A percentile compares a stretch with the other conserved stretches of the same genome.
Conservation (phyloP, 495 filamentous ascomycete species). For the Symbiotaphrina buchneri region DNA sequence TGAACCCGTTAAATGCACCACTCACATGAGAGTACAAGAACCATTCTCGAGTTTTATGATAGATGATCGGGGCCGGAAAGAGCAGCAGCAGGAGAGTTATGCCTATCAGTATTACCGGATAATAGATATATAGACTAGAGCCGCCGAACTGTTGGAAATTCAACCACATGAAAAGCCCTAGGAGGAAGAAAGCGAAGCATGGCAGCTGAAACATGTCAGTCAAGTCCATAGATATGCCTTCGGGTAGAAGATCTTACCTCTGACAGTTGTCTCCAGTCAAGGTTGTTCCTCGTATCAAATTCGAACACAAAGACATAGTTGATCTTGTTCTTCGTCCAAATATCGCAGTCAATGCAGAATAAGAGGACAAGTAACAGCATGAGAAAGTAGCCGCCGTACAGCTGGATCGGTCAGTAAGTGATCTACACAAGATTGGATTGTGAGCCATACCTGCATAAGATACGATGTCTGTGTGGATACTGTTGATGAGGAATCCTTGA, state of each 20-base stretch:
- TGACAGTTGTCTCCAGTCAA: constrained; percentile 79
- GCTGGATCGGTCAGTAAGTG: constrained; percentile 17
- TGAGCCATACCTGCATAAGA: constrained; percentile 36
- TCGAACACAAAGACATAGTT: constrained; percentile 97
- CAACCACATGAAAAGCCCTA: constrained; percentile 66
- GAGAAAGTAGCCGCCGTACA: constrained; percentile 74
- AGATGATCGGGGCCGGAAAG: constrained; percentile 49
- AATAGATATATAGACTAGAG: constrained; percentile 59
- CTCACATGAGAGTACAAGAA: constrained; percentile 65
- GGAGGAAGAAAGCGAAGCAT: constrained; percentile 48
- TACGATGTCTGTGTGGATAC: constrained; percentile 40
- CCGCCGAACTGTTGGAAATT: constrained; percentile 51
- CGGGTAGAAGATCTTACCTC: constrained; percentile 24
- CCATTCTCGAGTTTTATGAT: constrained; percentile 60
- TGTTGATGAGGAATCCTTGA: constrained; percentile 20
- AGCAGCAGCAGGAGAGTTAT: constrained; percentile 45
- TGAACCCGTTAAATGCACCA: too few species aligned
- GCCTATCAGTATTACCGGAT: constrained; percentile 60
- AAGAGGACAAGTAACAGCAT: constrained; percentile 47
- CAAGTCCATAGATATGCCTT: constrained; percentile 1
- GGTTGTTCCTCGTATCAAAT: constrained; percentile 60
- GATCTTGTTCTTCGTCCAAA: constrained; percentile 67
- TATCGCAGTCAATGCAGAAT: constrained; percentile 56
- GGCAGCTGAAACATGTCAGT: constrained; percentile 30
- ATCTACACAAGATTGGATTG: background rate